Base-by-base conservation (phyloP, 345 rosid species). In the Passiflora organensis region DNA sequence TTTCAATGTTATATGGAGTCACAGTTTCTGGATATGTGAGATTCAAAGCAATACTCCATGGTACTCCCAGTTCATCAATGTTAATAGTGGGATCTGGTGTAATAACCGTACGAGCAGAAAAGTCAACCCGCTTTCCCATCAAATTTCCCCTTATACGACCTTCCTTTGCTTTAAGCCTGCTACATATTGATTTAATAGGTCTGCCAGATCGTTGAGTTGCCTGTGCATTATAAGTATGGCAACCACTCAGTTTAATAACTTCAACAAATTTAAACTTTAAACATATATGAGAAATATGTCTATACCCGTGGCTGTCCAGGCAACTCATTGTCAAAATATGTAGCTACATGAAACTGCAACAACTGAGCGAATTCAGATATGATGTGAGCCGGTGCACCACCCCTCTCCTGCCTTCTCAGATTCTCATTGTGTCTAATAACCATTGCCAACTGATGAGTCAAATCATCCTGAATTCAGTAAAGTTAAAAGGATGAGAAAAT, bases 101-200 rank as follows among this genome's bases (percentile, higher is more conserved):
- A 48, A 91, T 91, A 66, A 88, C 98, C n/a, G 98, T 91, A 53
- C 96, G 83, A 32, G 96, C 96, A 1, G 98, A 91, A 71, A 91
- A 91, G 68, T 91, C 98, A n/a, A 91, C 98, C 14, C 98, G 78
- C 66, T 91, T 91, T 13, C 98, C 98, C 98, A 91, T 88, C 77
- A 91, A 68, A 60, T 91, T 91, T 34, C 98, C 98, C 69, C 98
- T 81, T 68, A 91, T 86, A 41, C 96, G 80, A 49, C 98, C 98
- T 71, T 91, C 96, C 72, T 91, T 91, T 15, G 96, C 98, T 81
- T 91, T 91, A 62, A 91, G 91, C 71, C 98, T 79, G 67, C 95
- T 91, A 60, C 98, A 88, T 25, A 91, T 86, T 4, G 98, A 91
- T 75, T 91, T 88, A 32, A 91, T 91, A 51, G 98, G 96, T 62